A percentile compares a stretch with the other conserved stretches of the same genome.
Evolutionary conservation across 257 asterid genomes (phyloP).

Genomic region (Petrea volubilis): DNA sequence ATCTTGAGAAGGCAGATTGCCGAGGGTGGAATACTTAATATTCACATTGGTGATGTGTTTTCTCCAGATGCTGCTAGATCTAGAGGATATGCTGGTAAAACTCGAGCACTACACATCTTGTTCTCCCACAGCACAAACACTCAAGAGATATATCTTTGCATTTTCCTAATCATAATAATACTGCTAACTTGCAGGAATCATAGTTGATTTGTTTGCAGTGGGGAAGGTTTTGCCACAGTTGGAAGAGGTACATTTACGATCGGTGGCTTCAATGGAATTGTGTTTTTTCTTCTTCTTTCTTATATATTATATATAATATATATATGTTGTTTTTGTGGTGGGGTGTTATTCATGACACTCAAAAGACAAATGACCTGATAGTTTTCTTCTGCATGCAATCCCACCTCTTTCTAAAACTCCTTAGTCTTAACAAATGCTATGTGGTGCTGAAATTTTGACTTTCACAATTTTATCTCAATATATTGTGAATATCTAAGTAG

Average conservation of each 20-base stretch:
- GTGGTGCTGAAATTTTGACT: neutral
- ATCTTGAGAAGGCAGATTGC: conserved; percentile 55
- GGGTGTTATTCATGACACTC: too few relatives aligned
- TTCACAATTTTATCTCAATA: neutral
- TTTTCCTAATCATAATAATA: neutral
- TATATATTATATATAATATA: neutral
- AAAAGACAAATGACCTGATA: too few relatives aligned
- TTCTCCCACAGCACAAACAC: neutral
- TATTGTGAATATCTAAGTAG: neutral
- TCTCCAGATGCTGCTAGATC: conserved; percentile 62
- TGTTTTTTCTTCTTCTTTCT: too few relatives aligned
- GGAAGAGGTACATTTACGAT: conserved; percentile 74
- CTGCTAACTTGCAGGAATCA: conserved; percentile 57
- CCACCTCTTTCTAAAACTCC: too few relatives aligned
- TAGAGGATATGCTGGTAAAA: conserved; percentile 79
- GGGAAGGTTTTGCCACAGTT: conserved; percentile 74
- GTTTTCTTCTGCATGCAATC: too few relatives aligned
- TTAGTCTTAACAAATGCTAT: neutral
- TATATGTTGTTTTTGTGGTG: too few relatives aligned
- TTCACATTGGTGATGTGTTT: conserved; percentile 72
- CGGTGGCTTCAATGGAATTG: too few relatives aligned
- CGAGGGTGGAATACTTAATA: conserved; percentile 64
- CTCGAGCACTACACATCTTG: neutral
- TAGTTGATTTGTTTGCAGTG: conserved; percentile 66
- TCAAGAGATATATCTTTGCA: too few relatives aligned